A percentile compares a stretch with the other conserved stretches of the same genome.
These are phyloP conservation scores for Lodderomyces margitis DNA, from an alignment of 1,139 yeast species.

Conservation along the genomic window DNA sequence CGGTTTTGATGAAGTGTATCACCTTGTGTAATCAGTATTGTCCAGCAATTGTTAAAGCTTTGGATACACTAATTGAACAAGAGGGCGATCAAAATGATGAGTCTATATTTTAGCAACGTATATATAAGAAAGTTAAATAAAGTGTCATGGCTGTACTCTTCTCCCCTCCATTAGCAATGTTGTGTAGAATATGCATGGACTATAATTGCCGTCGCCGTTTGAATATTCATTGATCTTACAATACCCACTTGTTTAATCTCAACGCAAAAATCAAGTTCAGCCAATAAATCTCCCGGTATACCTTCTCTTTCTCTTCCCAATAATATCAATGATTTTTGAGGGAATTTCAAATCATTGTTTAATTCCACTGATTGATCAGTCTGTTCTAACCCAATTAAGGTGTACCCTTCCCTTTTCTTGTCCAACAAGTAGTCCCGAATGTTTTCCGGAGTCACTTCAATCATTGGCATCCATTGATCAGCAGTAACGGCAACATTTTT, in stretches of 20 bases:
- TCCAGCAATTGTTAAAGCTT: slow-evolving; percentile 34
- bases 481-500: slow-evolving; percentile 91
- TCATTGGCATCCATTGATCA: slow-evolving; percentile 93
- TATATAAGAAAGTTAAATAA: background rate
- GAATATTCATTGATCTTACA: slow-evolving; percentile 91
- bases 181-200: slow-evolving; percentile 89
- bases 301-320: slow-evolving; percentile 91
- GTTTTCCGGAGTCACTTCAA: slow-evolving; percentile 62
- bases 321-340: slow-evolving; percentile 71
- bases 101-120: slow-evolving; percentile 13
- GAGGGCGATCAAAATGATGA: slow-evolving; percentile 29
- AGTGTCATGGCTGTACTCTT: background rate
- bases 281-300: slow-evolving; percentile 79
- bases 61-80: slow-evolving; percentile 39
- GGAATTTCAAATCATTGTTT: slow-evolving; percentile 64
- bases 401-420: slow-evolving; percentile 78
- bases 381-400: slow-evolving; percentile 87
- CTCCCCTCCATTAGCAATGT: slow-evolving; percentile 39
- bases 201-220: slow-evolving; percentile 92
- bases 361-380: slow-evolving; percentile 81
- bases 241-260: slow-evolving; percentile 93
- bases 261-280: slow-evolving; percentile 81
- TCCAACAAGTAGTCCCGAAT: slow-evolving; percentile 55
- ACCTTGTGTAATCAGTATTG: slow-evolving; percentile 36
- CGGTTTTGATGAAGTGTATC: slow-evolving; percentile 27